These are phyloP conservation scores for Neofusicoccum kwambonambiense DNA, from an alignment of 2,329 filamentous ascomycete species.

Conservation along the genomic window DNA sequence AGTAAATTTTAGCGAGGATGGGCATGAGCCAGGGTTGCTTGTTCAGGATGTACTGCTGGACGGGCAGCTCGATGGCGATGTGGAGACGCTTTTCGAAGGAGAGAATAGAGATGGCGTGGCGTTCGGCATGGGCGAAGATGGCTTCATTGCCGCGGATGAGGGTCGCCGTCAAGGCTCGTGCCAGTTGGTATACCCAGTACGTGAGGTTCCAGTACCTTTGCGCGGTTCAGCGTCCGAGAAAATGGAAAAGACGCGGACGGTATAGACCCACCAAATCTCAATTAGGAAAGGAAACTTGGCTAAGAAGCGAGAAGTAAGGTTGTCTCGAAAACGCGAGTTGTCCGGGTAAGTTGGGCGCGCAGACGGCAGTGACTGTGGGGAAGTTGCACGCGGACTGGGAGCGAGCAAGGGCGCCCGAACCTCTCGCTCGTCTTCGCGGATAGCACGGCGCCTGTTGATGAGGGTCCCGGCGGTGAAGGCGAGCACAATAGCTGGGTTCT, in stretches of 20 bases:
- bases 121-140: conserved; percentile 39
- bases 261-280: conserved; percentile 30
- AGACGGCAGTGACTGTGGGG: background rate
- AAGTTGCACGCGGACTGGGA: background rate
- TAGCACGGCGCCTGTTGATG: conserved; percentile 19
- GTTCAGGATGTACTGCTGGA: conserved; percentile 44
- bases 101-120: conserved; percentile 45
- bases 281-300: conserved; percentile 31
- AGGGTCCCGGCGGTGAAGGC: conserved; percentile 21
- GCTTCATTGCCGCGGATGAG: conserved; percentile 40
- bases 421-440: background rate
- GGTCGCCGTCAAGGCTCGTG: conserved; percentile 45
- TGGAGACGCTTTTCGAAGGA: conserved; percentile 38
- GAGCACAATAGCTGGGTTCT: conserved; percentile 17
- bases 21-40: conserved; percentile 38
- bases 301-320: conserved; percentile 22
- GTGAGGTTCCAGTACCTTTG: background rate
- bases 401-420: conserved; percentile 6
- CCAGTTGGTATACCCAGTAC: conserved; percentile 43
- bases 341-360: conserved; percentile 4
- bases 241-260: too few species aligned
- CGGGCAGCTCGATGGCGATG: conserved; percentile 41
- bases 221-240: too few species aligned
- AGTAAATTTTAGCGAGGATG: conserved; percentile 45
- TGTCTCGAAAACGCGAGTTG: conserved; percentile 18